A percentile compares a stretch with the other conserved stretches of the same genome.
phyloP scores from a whole-genome alignment of 768 basidiomycete species.

The Cystoderma amianthinum region DNA sequence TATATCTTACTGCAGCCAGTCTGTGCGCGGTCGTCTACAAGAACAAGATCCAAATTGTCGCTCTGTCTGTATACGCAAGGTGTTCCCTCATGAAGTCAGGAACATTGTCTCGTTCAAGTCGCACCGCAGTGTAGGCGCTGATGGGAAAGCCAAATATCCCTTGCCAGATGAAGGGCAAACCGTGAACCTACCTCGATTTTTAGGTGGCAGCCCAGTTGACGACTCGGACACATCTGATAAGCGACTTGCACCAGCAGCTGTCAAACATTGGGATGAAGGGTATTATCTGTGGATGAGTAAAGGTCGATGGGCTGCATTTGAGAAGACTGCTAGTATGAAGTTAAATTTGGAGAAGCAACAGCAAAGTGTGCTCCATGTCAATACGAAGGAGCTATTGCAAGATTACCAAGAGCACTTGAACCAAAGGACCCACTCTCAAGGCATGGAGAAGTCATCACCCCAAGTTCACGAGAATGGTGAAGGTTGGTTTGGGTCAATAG shows the following conservation, averaged over 20 bases:
- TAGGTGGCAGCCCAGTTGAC: conserved; percentile 32
- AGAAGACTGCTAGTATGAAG: conserved; percentile 56
- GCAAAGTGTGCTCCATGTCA: conserved; percentile 27
- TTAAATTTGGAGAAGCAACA: conserved; percentile 47
- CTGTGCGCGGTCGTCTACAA: conserved; percentile 43
- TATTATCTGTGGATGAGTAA: conserved; percentile 69
- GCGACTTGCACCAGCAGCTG: conserved; percentile 18
- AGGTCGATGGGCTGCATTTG: conserved; percentile 42
- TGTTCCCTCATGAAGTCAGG: conserved; percentile 61
- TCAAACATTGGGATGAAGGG: conserved; percentile 66
- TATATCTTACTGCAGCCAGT: conserved; percentile 56
- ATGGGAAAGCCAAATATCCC: conserved; percentile 49
- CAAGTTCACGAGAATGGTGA: conserved; percentile 11
- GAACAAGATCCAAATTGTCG: conserved; percentile 46
- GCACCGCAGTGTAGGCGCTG: conserved; percentile 29
- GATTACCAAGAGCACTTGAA: conserved; percentile 44
- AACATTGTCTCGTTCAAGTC: conserved; percentile 40
- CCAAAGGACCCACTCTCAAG: conserved; percentile 12
- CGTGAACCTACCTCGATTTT: conserved; percentile 32
- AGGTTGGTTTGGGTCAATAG: conserved; percentile 32
- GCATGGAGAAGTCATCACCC: conserved; percentile 7
- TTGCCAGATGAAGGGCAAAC: conserved; percentile 64
- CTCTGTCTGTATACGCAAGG: conserved; percentile 56
- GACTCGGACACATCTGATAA: conserved; percentile 22
- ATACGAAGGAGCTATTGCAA: conserved; percentile 37